Base-by-base conservation (phyloP, 1,284 basidiomycete species). In the Porogramme epimiltina region DNA sequence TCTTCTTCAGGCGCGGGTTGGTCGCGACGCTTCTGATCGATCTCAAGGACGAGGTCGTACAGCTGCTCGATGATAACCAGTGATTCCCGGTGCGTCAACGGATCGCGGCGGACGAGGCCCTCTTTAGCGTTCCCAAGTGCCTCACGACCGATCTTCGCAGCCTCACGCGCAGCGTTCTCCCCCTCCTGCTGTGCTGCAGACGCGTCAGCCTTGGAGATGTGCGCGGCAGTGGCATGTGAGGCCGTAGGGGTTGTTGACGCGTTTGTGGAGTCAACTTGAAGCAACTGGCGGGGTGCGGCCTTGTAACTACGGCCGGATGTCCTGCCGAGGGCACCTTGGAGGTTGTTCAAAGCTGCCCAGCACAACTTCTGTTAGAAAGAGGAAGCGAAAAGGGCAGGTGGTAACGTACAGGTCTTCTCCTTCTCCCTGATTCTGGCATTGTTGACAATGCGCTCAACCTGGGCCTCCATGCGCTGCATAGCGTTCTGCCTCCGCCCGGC, bases 401-500 rank as follows among this genome's bases (percentile, higher is more conserved):
- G 22, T 47, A 10, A 72, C 80, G 64, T 59, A 90, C 87, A 86
- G 13, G 85, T 85, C 66, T 89, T 91, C 65, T 91, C 88, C 70
- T 86, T 89, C 68, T 94, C 91, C 59, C 91, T 81, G 69, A 91
- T 79, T 61, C 93, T 85, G 2, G 95, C 92, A 67, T 91, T 94
- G 63, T 89, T 94, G 18, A 99, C 95, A 58, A 99, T 92, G 53
- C 96, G 79, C 73, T 98, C 95, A 13, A 99, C 96, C 68, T 99
- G 96, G 55, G 93, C 87, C 61, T 96, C 93, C 91, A 99, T 95
- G 54, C 93, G 84, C 64, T 95, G 90, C 93, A 99, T 95, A 0
- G 95, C 96, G 66, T 88, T 96, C 42, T 93, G 93, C 56, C 94
- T 78, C 54, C 91, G 82, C 42, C 79, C 81, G 3, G 13, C 37